phyloP scores from a whole-genome alignment of 2,329 filamentous ascomycete genomes.

The Hymenoscyphus fraxineus region DNA sequence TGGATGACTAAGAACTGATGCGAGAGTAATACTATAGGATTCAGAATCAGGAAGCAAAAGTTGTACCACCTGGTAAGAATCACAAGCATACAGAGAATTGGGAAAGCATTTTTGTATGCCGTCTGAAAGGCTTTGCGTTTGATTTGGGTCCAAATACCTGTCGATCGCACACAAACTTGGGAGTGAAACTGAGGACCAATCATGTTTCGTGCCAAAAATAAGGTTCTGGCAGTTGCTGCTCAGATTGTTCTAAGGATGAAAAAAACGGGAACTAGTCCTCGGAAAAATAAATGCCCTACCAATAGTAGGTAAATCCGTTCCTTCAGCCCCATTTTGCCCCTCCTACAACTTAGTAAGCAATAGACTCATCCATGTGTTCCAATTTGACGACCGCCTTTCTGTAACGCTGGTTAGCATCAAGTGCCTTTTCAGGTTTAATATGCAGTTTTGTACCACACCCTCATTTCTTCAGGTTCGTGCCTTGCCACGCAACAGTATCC shows the following conservation, averaged over 20 bases:
- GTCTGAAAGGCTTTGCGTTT: not conserved
- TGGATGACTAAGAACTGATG: not conserved
- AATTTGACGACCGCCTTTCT: not conserved
- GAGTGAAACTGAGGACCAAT: too few species aligned
- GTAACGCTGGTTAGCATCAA: not conserved
- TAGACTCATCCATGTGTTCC: not conserved
- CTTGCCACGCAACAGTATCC: not conserved
- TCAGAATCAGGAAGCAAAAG: not conserved
- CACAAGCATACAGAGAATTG: not conserved
- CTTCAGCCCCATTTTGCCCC: not conserved
- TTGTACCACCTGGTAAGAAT: not conserved
- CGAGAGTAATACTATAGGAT: not conserved
- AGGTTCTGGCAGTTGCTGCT: too few species aligned
- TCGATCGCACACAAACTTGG: not conserved
- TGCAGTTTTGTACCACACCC: not conserved
- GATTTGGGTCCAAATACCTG: not conserved
- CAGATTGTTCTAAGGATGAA: too few species aligned
- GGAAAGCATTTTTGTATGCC: not conserved
- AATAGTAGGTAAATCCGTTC: not conserved
- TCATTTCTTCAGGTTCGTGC: not conserved
- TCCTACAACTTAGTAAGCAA: not conserved
- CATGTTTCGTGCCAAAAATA: too few species aligned
- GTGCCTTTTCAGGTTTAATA: not conserved
- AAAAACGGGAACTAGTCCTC: too few species aligned
- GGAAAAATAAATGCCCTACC: not conserved